Evolutionary conservation across 768 basidiomycete species (phyloP).

Genomic region (Leccinum barrowsii): DNA sequence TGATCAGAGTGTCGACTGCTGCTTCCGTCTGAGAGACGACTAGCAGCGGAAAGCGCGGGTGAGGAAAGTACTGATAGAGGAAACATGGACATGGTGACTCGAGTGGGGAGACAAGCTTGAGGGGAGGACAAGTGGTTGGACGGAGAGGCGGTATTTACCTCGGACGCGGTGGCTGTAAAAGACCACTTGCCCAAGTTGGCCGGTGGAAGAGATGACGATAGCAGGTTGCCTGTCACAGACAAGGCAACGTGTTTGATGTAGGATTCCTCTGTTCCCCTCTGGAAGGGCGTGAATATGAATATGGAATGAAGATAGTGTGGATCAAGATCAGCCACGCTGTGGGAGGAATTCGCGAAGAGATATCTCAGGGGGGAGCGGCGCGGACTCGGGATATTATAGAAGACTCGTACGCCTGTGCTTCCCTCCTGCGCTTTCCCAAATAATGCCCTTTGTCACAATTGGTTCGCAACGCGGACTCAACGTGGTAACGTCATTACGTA

Average conservation of each 20-base stretch:
- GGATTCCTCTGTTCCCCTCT: slow-evolving; percentile 15
- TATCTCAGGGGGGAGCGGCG: slow-evolving; percentile 16
- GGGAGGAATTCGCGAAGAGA: slow-evolving; percentile 11
- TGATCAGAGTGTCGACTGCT: slow-evolving; percentile 33
- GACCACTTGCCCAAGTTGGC: slow-evolving; percentile 31
- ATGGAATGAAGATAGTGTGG: slow-evolving; percentile 27
- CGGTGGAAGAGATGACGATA: slow-evolving; percentile 26
- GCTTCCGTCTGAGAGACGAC: slow-evolving; percentile 39
- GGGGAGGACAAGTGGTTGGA: slow-evolving; percentile 10
- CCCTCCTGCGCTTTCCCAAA: background rate
- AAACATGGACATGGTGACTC: slow-evolving; percentile 18
- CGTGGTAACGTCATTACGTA: slow-evolving; percentile 31
- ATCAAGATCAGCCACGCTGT: slow-evolving; percentile 29
- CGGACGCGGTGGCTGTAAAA: slow-evolving; percentile 31
- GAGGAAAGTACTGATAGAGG: slow-evolving; percentile 30
- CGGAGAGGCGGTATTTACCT: slow-evolving; percentile 29
- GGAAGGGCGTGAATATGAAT: slow-evolving; percentile 28
- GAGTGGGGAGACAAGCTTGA: slow-evolving; percentile 11
- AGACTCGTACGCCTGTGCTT: slow-evolving; percentile 1
- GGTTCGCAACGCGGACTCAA: slow-evolving; percentile 14
- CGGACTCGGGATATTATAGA: slow-evolving; percentile 16
- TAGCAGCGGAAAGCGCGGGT: slow-evolving; percentile 31
- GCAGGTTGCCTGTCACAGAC: slow-evolving; percentile 30
- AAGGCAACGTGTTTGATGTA: slow-evolving; percentile 34
- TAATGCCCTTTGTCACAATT: background rate